Base-by-base conservation (phyloP, 2,329 filamentous ascomycete genomes). In the Pseudogymnoascus sp. region DNA sequence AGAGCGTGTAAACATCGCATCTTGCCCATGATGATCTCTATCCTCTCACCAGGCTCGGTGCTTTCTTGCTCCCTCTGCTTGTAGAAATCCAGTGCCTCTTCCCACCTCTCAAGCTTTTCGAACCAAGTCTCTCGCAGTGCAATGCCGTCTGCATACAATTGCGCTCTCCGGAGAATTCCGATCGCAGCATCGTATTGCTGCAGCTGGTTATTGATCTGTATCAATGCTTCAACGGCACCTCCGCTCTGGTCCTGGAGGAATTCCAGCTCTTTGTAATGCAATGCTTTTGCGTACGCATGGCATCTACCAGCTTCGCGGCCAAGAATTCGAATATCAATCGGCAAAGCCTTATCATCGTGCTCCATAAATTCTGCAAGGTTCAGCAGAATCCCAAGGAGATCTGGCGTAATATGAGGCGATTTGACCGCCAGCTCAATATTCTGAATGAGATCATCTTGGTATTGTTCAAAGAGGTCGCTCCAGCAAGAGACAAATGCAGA, bases 341-440 rank as follows among this genome's bases (percentile, higher is more conserved):
- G 95, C 62, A 99, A 80, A 13, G 96, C 93, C 76, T 99, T 99
- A 75, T 99, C 95, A 71, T 99, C 96, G 73, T 99, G 95, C 74
- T 99, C 95, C 95, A 99, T 99, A 75, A 99, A 99, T 74, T 99
- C 95, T 21, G 95, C 95, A 61, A 99, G 83, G 72, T 99, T 99
- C 60, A 99, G 85, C 28, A 99, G 81, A 61, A 97, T 89, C 66
- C 96, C 93, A 7, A 99, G 81, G 68, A 99, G 89, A 75, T 99
- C 96, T 0, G 96, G 95, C 0, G 95, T 93, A 11, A 99, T 96
- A 70, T 97, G 93, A 62, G 93, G 90, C 3, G 93, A 98, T 63
- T 92, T 95, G 69, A 99, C 90, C 0, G 96, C 95, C 67, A 90
- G 92, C 75, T 99, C 95, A 62, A 99, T 96, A 23, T 96, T 96